Percentiles rank a stretch among this genome's conserved stretches.
Evolutionary conservation across 345 rosid genomes (phyloP).

Genomic region (Toxicodendron radicans): DNA sequence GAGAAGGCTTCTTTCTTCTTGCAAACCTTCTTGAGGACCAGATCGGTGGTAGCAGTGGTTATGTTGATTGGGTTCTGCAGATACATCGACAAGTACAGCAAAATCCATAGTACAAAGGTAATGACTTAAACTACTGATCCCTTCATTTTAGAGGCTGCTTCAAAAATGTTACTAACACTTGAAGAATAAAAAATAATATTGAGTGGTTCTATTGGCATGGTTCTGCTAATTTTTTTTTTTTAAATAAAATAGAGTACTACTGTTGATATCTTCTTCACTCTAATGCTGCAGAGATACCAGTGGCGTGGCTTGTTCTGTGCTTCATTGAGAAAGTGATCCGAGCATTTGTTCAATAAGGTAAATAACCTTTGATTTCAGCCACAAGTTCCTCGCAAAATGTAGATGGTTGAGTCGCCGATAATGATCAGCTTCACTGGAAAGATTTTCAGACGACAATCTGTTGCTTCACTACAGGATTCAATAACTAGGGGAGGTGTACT

Average conservation of each 20-base stretch:
- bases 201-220: neutral
- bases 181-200: neutral
- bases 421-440: neutral
- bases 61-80: conserved; percentile 81
- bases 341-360: conserved; percentile 1
- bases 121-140: neutral
- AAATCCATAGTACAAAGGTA: conserved; percentile 55
- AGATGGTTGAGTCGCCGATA: conserved; percentile 7
- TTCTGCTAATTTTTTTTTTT: neutral
- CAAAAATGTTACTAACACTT: neutral
- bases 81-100: conserved; percentile 91
- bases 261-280: neutral
- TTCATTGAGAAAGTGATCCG: neutral
- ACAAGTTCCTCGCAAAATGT: conserved; percentile 14
- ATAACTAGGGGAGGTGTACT: conserved; percentile 23
- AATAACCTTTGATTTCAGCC: conserved; percentile 12
- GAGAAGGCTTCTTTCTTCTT: conserved; percentile 86
- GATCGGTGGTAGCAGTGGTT: conserved; percentile 70
- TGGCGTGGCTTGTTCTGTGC: conserved; percentile 11
- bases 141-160: neutral
- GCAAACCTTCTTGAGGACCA: conserved; percentile 83
- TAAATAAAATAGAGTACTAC: neutral
- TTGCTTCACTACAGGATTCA: conserved; percentile 13
- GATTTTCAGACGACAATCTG: conserved; percentile 14
- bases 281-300: conserved; percentile 4